phyloP scores from a whole-genome alignment of 169 alveolate genomes.

The Babesia sp. region DNA sequence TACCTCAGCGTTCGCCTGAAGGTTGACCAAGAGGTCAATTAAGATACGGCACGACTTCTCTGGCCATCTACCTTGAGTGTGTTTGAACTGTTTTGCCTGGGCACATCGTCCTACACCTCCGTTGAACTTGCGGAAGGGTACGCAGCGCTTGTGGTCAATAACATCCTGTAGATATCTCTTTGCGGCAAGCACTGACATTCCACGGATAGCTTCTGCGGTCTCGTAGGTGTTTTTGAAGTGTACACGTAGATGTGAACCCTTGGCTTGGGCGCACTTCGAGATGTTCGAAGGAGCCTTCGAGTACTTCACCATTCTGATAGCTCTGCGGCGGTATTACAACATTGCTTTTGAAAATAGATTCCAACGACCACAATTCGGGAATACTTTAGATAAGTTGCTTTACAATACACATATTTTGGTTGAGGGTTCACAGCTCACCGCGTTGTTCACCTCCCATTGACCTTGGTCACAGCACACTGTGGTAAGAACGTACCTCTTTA shows the following conservation, averaged over 20 bases:
- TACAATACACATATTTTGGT: background rate
- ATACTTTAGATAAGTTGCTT: background rate
- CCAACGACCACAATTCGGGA: background rate
- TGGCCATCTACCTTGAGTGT: slow-evolving; percentile 98
- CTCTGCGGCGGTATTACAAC: slow-evolving; percentile 1
- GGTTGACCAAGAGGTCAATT: slow-evolving; percentile 89
- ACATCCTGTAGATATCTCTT: slow-evolving; percentile 92
- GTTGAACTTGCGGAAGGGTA: slow-evolving; percentile 94
- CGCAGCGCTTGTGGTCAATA: slow-evolving; percentile 92
- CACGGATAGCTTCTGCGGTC: slow-evolving; percentile 94
- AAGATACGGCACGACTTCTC: slow-evolving; percentile 93
- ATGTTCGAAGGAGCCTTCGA: slow-evolving; percentile 65
- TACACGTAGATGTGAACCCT: slow-evolving; percentile 89
- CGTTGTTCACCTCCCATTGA: background rate
- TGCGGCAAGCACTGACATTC: slow-evolving; percentile 91
- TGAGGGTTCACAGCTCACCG: background rate
- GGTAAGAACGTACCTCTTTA: background rate
- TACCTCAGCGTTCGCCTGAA: slow-evolving; percentile 95
- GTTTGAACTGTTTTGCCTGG: slow-evolving; percentile 93
- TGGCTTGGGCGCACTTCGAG: slow-evolving; percentile 66
- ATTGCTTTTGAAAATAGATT: background rate
- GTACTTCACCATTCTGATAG: slow-evolving; percentile 64
- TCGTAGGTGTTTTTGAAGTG: slow-evolving; percentile 96
- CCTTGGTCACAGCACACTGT: slow-evolving; percentile 11
- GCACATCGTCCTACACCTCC: slow-evolving; percentile 98